Percentiles rank a stretch among this genome's conserved stretches.
These are phyloP conservation scores for Hawksworthiomyces lignivorus DNA, from an alignment of 2,329 filamentous ascomycete genomes.

Conservation along the genomic window DNA sequence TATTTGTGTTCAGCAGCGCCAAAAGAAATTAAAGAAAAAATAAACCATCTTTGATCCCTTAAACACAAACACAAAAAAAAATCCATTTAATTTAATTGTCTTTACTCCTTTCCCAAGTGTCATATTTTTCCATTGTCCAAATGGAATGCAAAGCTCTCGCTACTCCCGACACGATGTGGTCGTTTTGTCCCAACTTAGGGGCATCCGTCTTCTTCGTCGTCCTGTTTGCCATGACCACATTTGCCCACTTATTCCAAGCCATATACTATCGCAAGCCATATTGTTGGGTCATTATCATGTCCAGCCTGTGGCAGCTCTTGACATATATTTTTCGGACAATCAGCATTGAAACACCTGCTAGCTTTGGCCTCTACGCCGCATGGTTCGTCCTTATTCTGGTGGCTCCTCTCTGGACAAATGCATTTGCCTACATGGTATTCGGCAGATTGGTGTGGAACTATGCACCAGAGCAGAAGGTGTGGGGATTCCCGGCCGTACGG, in stretches of 20 bases:
- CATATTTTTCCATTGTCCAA: too few relatives aligned
- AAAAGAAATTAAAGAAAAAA: too few relatives aligned
- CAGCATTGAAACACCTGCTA: constrained; percentile 30
- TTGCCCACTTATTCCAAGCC: constrained; percentile 6
- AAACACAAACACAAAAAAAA: too few relatives aligned
- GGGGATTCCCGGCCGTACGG: constrained; percentile 23
- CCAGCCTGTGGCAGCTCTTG: constrained; percentile 26
- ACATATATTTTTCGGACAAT: constrained; percentile 16
- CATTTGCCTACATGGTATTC: constrained; percentile 37
- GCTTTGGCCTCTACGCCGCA: constrained; percentile 20
- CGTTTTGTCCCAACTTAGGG: constrained; percentile 9
- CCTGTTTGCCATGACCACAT: constrained; percentile 3
- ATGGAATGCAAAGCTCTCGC: constrained; percentile 3
- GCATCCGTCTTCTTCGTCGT: constrained; percentile 7
- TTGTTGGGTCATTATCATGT: constrained; percentile 33
- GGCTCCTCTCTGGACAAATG: constrained; percentile 37
- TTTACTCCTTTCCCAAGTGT: too few relatives aligned
- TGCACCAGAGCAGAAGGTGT: constrained; percentile 26
- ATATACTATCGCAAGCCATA: constrained; percentile 7
- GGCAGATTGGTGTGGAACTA: constrained; percentile 31
- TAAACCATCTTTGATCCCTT: too few relatives aligned
- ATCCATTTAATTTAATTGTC: too few relatives aligned
- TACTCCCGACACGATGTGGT: constrained; percentile 9
- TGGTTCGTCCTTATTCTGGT: constrained; percentile 32
- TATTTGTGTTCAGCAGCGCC: too few relatives aligned